A percentile compares a stretch with the other conserved stretches of the same genome.
Evolutionary conservation across 768 basidiomycete species (phyloP).

Genomic region (Agaricus sinodeliciosus): DNA sequence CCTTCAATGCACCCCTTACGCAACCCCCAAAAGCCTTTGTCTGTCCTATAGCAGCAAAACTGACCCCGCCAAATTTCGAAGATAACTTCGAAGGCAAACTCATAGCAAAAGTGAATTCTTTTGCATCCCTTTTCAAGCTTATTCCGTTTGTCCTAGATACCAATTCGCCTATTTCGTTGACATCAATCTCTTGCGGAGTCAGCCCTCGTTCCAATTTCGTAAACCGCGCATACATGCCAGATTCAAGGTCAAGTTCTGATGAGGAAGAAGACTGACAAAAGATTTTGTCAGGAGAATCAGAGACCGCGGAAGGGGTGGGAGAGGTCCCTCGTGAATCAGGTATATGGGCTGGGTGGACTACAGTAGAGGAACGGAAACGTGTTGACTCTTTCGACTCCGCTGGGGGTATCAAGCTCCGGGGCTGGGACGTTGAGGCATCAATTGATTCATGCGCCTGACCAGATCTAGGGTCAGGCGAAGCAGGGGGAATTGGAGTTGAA

Average conservation of each 20-base stretch:
- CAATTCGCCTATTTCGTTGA: constrained; percentile 13
- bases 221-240: neutral
- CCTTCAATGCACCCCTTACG: neutral
- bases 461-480: neutral
- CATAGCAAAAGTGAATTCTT: constrained; percentile 42
- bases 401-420: neutral
- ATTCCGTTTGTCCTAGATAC: constrained; percentile 12
- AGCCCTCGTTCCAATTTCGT: neutral
- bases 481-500: neutral
- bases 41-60: constrained; percentile 4
- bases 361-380: neutral
- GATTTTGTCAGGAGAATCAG: neutral
- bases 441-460: neutral
- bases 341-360: neutral
- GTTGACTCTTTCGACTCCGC: neutral
- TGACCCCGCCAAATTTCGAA: neutral
- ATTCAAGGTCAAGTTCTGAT: neutral
- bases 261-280: neutral
- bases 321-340: neutral
- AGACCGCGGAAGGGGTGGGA: neutral
- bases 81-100: constrained; percentile 24
- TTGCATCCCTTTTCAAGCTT: constrained; percentile 15
- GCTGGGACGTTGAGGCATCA: neutral
- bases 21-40: constrained; percentile 4
- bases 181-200: constrained; percentile 13